phyloP scores from a whole-genome alignment of 1,284 basidiomycete genomes.

The Pseudozyma sp. region DNA sequence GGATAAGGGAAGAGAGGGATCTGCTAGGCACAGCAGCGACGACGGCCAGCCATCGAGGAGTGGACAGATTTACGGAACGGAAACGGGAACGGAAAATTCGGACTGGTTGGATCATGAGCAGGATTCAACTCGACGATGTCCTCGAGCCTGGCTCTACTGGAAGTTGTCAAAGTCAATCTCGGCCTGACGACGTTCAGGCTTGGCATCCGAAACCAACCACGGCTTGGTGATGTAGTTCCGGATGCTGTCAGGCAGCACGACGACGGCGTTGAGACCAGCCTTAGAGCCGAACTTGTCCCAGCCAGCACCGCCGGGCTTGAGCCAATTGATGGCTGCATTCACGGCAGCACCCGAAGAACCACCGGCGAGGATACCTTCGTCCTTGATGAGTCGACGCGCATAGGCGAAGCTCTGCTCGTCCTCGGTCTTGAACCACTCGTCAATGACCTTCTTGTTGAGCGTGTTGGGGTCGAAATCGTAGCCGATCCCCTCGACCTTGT shows the following conservation, averaged over 20 bases:
- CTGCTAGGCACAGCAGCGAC: slow-evolving; percentile 25
- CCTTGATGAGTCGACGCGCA: slow-evolving; percentile 82
- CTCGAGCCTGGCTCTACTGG: slow-evolving; percentile 17
- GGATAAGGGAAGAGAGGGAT: neutral
- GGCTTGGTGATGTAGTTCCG: slow-evolving; percentile 94
- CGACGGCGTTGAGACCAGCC: slow-evolving; percentile 84
- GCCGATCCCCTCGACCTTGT: slow-evolving; percentile 92
- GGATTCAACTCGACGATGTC: slow-evolving; percentile 1
- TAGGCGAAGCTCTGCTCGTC: slow-evolving; percentile 85
- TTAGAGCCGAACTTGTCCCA: slow-evolving; percentile 75
- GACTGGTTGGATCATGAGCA: neutral
- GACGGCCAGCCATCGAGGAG: slow-evolving; percentile 28
- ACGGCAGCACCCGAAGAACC: slow-evolving; percentile 90
- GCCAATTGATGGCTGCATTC: slow-evolving; percentile 81
- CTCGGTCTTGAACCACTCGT: slow-evolving; percentile 83
- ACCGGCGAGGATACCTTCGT: slow-evolving; percentile 89
- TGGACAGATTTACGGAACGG: slow-evolving; percentile 3
- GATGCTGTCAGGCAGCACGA: slow-evolving; percentile 88
- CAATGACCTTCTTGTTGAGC: slow-evolving; percentile 58
- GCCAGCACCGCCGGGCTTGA: slow-evolving; percentile 76
- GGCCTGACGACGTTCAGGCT: slow-evolving; percentile 40
- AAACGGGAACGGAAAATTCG: neutral
- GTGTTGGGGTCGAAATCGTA: slow-evolving; percentile 66
- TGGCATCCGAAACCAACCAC: slow-evolving; percentile 64
- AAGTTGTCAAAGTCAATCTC: slow-evolving; percentile 52